Conservation (phyloP, 768 basidiomycete species). For the Podaxis sp. region DNA sequence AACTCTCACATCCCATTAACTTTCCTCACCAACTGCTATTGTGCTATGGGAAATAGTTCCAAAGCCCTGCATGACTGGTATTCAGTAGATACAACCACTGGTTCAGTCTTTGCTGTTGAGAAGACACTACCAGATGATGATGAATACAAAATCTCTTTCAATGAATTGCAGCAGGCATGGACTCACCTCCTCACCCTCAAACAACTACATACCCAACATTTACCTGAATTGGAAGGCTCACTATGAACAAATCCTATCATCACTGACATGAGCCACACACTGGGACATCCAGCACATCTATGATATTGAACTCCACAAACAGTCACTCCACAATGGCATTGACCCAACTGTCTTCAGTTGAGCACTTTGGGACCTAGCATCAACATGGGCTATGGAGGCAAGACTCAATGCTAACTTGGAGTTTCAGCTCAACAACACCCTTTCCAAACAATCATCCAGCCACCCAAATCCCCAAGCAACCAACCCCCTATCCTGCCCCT, state of each 20-base stretch:
- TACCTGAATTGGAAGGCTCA: slow-evolving; percentile 16
- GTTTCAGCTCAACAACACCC: too few species aligned
- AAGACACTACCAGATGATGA: not conserved
- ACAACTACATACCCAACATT: slow-evolving; percentile 16
- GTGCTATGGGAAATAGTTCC: slow-evolving; percentile 1
- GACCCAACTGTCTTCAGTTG: slow-evolving; percentile 13
- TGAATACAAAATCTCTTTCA: slow-evolving; percentile 20
- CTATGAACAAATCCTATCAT: slow-evolving; percentile 14
- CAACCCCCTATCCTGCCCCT: not conserved
- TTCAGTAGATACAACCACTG: slow-evolving; percentile 2
- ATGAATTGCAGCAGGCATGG: slow-evolving; percentile 25
- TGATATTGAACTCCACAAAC: slow-evolving; percentile 18
- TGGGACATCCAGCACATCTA: slow-evolving; percentile 20
- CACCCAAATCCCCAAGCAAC: not conserved
- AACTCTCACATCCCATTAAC: slow-evolving; percentile 20
- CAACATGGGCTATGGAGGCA: not conserved
- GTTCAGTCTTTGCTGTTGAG: slow-evolving; percentile 13
- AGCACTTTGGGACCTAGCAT: slow-evolving; percentile 15
- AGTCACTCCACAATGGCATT: slow-evolving; percentile 1
- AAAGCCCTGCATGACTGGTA: not conserved
- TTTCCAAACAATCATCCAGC: not conserved
- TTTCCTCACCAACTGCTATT: slow-evolving; percentile 20
- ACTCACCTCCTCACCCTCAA: slow-evolving; percentile 17
- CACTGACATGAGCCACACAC: slow-evolving; percentile 7
- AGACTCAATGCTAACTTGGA: not conserved